Percentiles rank a stretch among this genome's conserved stretches.
These are phyloP conservation scores for Collybia sordida DNA, from an alignment of 768 basidiomycete genomes.

Conservation along the genomic window DNA sequence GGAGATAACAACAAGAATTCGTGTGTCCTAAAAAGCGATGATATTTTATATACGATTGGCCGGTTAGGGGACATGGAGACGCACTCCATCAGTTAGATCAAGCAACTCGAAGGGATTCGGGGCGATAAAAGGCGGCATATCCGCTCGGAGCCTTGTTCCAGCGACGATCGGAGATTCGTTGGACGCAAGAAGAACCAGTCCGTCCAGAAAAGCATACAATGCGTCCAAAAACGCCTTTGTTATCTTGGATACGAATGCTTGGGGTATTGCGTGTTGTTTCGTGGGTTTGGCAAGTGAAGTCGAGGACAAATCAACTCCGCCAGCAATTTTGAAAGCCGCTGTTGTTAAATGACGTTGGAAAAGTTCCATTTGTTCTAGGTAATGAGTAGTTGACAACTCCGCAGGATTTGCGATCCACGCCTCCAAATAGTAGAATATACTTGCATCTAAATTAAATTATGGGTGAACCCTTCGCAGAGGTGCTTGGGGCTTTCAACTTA, in stretches of 20 bases:
- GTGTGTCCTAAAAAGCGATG: slow-evolving; percentile 62
- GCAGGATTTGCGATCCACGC: slow-evolving; percentile 72
- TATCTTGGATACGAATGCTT: slow-evolving; percentile 70
- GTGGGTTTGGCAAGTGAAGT: slow-evolving; percentile 48
- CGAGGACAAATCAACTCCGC: slow-evolving; percentile 61
- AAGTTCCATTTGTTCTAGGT: slow-evolving; percentile 72
- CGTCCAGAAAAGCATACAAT: slow-evolving; percentile 84
- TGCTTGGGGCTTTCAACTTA: slow-evolving; percentile 28
- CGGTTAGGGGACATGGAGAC: slow-evolving; percentile 22
- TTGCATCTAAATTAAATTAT: slow-evolving; percentile 66
- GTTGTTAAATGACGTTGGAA: slow-evolving; percentile 82
- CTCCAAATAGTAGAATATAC: slow-evolving; percentile 80
- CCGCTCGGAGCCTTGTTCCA: slow-evolving; percentile 32
- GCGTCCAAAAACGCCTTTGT: slow-evolving; percentile 84
- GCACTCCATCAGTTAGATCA: slow-evolving; percentile 63
- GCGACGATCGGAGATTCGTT: slow-evolving; percentile 57
- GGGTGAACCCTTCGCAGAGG: background rate
- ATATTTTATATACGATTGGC: background rate
- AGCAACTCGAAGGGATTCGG: slow-evolving; percentile 55
- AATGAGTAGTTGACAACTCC: slow-evolving; percentile 68
- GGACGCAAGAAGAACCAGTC: slow-evolving; percentile 76
- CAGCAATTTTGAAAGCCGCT: slow-evolving; percentile 76
- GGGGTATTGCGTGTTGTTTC: slow-evolving; percentile 62
- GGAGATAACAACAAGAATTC: slow-evolving; percentile 84
- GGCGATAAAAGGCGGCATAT: slow-evolving; percentile 29